Percentiles rank a stretch among this genome's conserved stretches.
Conservation (phyloP, 2,329 filamentous ascomycete species). For the Sporothrix mexicana region DNA sequence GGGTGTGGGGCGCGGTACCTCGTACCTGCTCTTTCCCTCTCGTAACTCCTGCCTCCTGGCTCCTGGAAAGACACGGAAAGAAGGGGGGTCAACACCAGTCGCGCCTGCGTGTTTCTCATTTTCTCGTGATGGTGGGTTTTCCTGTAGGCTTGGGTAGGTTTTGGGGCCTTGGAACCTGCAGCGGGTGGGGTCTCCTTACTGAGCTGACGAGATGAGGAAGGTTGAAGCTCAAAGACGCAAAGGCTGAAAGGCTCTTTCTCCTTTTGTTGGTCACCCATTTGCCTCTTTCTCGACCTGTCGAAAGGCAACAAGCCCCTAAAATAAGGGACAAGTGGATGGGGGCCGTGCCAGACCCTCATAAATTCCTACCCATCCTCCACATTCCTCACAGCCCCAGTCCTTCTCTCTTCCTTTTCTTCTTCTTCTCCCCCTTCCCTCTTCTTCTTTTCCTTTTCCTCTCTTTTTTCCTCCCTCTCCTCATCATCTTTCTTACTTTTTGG, state of each 20-base stretch:
- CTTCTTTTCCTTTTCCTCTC: not conserved
- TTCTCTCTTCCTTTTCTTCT: not conserved
- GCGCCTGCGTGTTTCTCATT: not conserved
- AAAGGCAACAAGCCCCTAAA: constrained; percentile 13
- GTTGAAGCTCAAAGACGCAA: not conserved
- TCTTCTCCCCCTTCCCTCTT: not conserved
- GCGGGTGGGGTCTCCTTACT: constrained; percentile 20
- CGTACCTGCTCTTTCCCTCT: constrained; percentile 19
- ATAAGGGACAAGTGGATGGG: constrained; percentile 1
- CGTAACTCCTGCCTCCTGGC: not conserved
- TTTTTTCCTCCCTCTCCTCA: not conserved
- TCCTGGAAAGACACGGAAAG: not conserved
- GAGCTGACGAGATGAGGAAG: constrained; percentile 25
- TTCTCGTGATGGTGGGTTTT: constrained; percentile 29
- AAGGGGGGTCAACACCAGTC: not conserved
- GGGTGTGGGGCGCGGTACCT: constrained; percentile 21
- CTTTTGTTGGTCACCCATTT: no score
- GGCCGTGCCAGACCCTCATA: constrained; percentile 22
- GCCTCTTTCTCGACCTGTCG: no score
- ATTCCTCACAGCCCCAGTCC: constrained; percentile 18
- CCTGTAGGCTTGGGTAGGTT: not conserved
- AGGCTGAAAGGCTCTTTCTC: no score
- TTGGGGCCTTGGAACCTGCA: not conserved
- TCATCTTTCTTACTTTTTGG: constrained; percentile 16
- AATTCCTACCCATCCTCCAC: constrained; percentile 29